Evolutionary conservation across 306 rosid species (phyloP).

Genomic region (Quercus alba): DNA sequence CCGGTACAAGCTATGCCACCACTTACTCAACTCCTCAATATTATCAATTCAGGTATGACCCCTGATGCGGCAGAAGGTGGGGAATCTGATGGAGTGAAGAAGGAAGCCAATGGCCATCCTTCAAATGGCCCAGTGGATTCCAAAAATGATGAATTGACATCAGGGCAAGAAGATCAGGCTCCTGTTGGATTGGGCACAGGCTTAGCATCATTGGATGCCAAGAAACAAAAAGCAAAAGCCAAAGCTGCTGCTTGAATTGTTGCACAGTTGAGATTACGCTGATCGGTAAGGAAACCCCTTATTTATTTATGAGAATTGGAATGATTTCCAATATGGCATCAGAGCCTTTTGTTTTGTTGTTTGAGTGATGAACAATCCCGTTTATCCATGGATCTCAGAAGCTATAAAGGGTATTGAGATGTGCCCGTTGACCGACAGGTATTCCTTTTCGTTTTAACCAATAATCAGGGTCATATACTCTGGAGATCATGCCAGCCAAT

Average conservation of each 20-base stretch:
- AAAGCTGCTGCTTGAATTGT: slow-evolving; percentile 48
- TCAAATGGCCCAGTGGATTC: slow-evolving; percentile 27
- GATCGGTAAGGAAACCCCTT: slow-evolving; percentile 12
- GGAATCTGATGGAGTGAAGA: slow-evolving; percentile 45
- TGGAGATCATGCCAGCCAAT: not conserved
- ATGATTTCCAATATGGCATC: not conserved
- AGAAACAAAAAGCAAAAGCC: slow-evolving; percentile 75
- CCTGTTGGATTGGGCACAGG: slow-evolving; percentile 91
- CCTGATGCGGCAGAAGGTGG: slow-evolving; percentile 49
- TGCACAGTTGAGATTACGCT: too few species aligned
- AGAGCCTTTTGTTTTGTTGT: slow-evolving; percentile 23
- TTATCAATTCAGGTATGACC: slow-evolving; percentile 60
- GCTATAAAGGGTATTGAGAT: slow-evolving; percentile 17
- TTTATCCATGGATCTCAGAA: slow-evolving; percentile 10
- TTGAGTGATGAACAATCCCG: slow-evolving; percentile 20
- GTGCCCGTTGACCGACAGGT: not conserved
- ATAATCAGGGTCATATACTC: slow-evolving; percentile 6
- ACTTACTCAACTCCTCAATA: slow-evolving; percentile 67
- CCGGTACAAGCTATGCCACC: slow-evolving; percentile 89
- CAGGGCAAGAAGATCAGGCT: slow-evolving; percentile 41
- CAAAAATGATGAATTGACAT: slow-evolving; percentile 30
- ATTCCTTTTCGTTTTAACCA: slow-evolving; percentile 8
- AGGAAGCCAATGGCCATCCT: slow-evolving; percentile 36
- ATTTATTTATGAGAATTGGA: slow-evolving; percentile 27
- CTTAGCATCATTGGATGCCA: slow-evolving; percentile 63